Conservation (phyloP, 2,329 filamentous ascomycete species). For the Drechslerella coelobrocha region DNA sequence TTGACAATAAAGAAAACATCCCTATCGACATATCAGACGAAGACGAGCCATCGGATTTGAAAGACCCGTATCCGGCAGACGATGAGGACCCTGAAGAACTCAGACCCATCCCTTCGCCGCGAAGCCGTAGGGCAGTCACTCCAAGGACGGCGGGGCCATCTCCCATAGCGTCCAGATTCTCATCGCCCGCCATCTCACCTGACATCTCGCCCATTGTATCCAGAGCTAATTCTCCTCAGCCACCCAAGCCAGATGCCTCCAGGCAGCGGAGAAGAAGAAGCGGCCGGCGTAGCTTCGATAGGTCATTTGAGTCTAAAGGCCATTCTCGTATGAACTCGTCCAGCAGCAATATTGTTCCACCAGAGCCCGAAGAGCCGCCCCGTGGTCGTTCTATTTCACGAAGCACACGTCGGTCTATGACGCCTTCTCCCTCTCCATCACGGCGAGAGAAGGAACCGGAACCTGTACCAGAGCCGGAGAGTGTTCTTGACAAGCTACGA, state of each 20-base stretch:
- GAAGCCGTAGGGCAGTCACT: constrained; percentile 16
- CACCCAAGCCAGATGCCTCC: not conserved
- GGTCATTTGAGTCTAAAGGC: constrained; percentile 13
- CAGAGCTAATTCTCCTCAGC: constrained; percentile 23
- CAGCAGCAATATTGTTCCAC: not conserved
- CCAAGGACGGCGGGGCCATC: constrained; percentile 44
- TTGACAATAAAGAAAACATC: constrained; percentile 47
- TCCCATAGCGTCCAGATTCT: constrained; percentile 35
- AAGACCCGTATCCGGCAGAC: constrained; percentile 11
- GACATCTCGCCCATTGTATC: constrained; percentile 41
- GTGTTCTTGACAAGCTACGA: constrained; percentile 16
- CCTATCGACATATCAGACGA: constrained; percentile 38
- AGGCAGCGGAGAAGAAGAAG: constrained; percentile 24
- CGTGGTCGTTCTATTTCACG: constrained; percentile 28
- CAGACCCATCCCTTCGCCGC: constrained; percentile 16
- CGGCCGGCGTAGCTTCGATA: constrained; percentile 33
- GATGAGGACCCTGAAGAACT: constrained; percentile 35
- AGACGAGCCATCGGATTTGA: not conserved
- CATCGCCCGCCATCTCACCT: constrained; percentile 39
- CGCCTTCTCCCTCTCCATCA: constrained; percentile 26
- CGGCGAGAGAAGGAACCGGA: constrained; percentile 17
- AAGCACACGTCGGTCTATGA: constrained; percentile 7
- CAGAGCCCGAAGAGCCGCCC: constrained; percentile 2
- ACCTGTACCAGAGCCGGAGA: constrained; percentile 7
- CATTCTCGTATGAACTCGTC: constrained; percentile 23